Conservation (phyloP, 352 stramenopile genomes). For the Paralagenidium karlingii region DNA sequence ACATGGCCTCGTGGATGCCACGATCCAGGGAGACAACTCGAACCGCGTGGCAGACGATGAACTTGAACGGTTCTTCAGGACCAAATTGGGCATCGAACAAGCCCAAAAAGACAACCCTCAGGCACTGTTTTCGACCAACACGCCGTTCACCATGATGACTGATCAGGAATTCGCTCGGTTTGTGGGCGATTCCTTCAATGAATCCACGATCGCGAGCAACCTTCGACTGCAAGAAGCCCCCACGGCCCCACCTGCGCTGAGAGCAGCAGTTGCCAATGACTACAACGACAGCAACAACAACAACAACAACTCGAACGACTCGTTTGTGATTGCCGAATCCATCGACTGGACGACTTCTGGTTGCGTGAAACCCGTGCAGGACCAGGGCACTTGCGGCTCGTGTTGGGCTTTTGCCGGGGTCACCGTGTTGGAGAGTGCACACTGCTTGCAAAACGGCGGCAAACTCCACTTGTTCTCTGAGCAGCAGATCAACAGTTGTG, state of each 20-base stretch:
- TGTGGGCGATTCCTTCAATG: no score
- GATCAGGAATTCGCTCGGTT: background rate
- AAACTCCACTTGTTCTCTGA: no score
- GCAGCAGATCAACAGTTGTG: slow-evolving; percentile 9
- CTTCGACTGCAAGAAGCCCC: no score
- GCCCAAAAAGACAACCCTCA: no score
- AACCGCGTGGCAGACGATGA: no score
- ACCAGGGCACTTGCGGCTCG: slow-evolving; percentile 25
- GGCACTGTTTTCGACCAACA: slow-evolving; percentile 1
- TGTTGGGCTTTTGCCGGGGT: slow-evolving; percentile 31
- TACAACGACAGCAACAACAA: background rate
- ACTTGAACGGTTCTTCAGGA: no score
- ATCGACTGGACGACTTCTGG: slow-evolving; percentile 6
- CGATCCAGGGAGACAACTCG: no score
- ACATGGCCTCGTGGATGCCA: slow-evolving; percentile 3
- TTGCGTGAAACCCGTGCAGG: slow-evolving; percentile 10
- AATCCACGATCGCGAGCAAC: no score
- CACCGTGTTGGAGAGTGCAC: slow-evolving; percentile 10
- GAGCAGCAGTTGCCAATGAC: background rate
- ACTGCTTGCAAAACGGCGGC: slow-evolving; percentile 10
- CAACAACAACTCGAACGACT: background rate
- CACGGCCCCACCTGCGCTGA: no score
- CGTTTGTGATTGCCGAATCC: slow-evolving; percentile 5
- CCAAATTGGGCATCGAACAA: no score
- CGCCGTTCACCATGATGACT: slow-evolving; percentile 2